These are phyloP conservation scores for Russula dissimulans DNA, from an alignment of 768 basidiomycete species.

Conservation along the genomic window DNA sequence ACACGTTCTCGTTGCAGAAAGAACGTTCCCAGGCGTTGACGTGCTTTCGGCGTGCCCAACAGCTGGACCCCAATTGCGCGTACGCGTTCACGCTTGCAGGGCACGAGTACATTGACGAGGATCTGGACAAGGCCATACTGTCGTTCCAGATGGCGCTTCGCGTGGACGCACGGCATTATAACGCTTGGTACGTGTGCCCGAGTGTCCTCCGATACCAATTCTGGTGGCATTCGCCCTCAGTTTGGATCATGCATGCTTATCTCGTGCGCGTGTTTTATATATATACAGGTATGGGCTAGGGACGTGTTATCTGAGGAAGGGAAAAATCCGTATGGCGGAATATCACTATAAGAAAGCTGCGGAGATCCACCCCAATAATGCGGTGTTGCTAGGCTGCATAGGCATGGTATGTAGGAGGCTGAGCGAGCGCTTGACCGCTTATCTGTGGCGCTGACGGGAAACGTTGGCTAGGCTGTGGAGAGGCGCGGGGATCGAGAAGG, in stretches of 20 bases:
- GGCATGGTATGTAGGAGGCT: conserved; percentile 67
- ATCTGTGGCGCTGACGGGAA: conserved; percentile 12
- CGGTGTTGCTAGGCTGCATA: conserved; percentile 91
- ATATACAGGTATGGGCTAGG: conserved; percentile 91
- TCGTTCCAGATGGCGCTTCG: conserved; percentile 91
- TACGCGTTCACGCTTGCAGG: conserved; percentile 96
- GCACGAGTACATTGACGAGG: conserved; percentile 94
- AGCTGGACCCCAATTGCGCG: conserved; percentile 83
- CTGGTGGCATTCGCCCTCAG: conserved; percentile 3
- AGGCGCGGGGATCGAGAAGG: conserved; percentile 66
- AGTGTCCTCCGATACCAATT: conserved; percentile 7
- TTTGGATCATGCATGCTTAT: conserved; percentile 13
- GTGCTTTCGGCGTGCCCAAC: conserved; percentile 87
- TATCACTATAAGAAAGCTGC: conserved; percentile 93
- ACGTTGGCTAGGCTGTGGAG: conserved; percentile 64
- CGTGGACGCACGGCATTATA: conserved; percentile 89
- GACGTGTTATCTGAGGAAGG: conserved; percentile 90
- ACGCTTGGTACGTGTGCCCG: conserved; percentile 74
- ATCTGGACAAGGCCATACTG: conserved; percentile 82
- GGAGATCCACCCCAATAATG: conserved; percentile 89
- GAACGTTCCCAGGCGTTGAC: conserved; percentile 88
- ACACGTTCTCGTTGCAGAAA: conserved; percentile 90
- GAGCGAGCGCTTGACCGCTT: conserved; percentile 4
- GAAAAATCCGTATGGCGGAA: conserved; percentile 87
- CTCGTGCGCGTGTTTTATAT: conserved; percentile 4